phyloP scores from a whole-genome alignment of 345 rosid species.

The Lepidium aucheri region DNA sequence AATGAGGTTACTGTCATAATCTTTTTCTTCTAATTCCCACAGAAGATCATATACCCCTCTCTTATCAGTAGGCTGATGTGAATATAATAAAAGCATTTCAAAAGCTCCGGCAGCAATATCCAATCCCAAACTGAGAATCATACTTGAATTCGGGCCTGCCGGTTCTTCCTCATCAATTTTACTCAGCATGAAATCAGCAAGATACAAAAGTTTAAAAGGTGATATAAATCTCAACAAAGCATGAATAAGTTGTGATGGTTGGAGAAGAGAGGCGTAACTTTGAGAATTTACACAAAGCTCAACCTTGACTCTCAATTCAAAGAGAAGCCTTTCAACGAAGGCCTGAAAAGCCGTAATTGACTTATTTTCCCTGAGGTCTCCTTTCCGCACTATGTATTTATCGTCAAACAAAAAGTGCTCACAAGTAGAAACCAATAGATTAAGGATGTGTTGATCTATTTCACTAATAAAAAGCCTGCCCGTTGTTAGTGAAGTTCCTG shows the following conservation, averaged over 20 bases:
- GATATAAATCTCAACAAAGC: conserved; percentile 47
- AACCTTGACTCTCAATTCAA: conserved; percentile 37
- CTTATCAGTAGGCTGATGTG: conserved; percentile 40
- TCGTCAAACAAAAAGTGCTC: conserved; percentile 39
- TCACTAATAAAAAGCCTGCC: conserved; percentile 37
- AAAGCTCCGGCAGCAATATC: conserved; percentile 61
- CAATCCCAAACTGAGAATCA: conserved; percentile 44
- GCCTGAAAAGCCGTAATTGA: conserved; percentile 35
- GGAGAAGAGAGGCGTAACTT: conserved; percentile 39
- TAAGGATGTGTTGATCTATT: conserved; percentile 50
- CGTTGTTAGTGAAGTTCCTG: conserved; percentile 36
- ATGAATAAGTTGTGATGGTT: conserved; percentile 47
- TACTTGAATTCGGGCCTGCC: conserved; percentile 20
- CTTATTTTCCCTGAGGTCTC: conserved; percentile 26
- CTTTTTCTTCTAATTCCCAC: conserved; percentile 45
- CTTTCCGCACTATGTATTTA: conserved; percentile 11
- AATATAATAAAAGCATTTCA: conserved; percentile 42
- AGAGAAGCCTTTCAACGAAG: conserved; percentile 38
- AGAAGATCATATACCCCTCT: conserved; percentile 37
- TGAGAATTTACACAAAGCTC: conserved; percentile 41
- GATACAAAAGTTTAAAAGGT: conserved; percentile 63
- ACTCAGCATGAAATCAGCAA: conserved; percentile 50
- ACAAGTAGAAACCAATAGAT: conserved; percentile 46
- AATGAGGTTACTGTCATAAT: conserved; percentile 39
- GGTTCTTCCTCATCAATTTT: conserved; percentile 29